Evolutionary conservation across 805 yeast genomes (phyloP).

Genomic region (Teunomyces barrocoloradensis): DNA sequence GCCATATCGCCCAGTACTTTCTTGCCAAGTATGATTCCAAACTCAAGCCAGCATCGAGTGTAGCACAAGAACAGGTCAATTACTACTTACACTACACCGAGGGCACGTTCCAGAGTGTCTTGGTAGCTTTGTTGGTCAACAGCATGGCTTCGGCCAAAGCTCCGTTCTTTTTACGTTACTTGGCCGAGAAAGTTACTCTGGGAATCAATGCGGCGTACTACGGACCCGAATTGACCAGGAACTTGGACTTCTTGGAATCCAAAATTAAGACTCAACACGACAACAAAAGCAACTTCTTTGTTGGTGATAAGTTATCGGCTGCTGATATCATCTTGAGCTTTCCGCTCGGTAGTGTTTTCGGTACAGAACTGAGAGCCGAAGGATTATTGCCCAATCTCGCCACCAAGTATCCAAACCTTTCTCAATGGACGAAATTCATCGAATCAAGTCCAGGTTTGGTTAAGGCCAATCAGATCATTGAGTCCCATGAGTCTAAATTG

Average conservation of each 20-base stretch:
- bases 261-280: conserved; percentile 24
- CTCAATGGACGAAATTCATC: conserved; percentile 20
- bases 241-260: conserved; percentile 28
- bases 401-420: conserved; percentile 19
- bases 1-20: conserved; percentile 53
- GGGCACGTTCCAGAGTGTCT: conserved; percentile 22
- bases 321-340: conserved; percentile 40
- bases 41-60: conserved; percentile 30
- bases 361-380: conserved; percentile 1
- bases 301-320: conserved; percentile 34
- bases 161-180: conserved; percentile 18
- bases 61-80: conserved; percentile 35
- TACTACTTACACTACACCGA: conserved; percentile 26
- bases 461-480: conserved; percentile 12
- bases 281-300: conserved; percentile 20
- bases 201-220: conserved; percentile 27
- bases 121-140: conserved; percentile 23
- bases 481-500: not conserved
- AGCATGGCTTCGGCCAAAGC: conserved; percentile 23
- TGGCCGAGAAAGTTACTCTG: conserved; percentile 16
- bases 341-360: conserved; percentile 25
- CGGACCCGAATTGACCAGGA: conserved; percentile 19
- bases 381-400: not conserved
- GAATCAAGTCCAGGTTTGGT: conserved; percentile 12
- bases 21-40: conserved; percentile 46